phyloP scores from a whole-genome alignment of 2,329 filamentous ascomycete species.

The Cladosporium velox region DNA sequence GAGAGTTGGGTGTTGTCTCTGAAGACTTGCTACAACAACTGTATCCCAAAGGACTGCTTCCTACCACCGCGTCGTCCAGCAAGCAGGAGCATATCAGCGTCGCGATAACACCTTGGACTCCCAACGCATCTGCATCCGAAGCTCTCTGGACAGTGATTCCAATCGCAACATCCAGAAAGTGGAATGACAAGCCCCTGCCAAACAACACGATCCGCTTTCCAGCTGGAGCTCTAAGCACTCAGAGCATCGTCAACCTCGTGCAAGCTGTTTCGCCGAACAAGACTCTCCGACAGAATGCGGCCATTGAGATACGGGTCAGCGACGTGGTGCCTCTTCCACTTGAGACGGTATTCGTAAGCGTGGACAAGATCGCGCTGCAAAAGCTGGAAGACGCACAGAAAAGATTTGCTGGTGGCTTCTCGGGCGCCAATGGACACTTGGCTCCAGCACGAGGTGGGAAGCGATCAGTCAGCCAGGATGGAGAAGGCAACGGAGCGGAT shows the following conservation, averaged over 20 bases:
- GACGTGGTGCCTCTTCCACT: constrained; percentile 78
- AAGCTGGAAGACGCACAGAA: constrained; percentile 81
- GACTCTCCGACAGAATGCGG: constrained; percentile 69
- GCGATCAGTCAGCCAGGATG: constrained; percentile 25
- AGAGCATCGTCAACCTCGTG: constrained; percentile 74
- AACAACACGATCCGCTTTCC: constrained; percentile 80
- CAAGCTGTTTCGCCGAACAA: constrained; percentile 74
- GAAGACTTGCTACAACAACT: constrained; percentile 82
- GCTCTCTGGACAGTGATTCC: constrained; percentile 84
- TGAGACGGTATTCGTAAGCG: constrained; percentile 81
- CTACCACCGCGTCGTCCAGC: constrained; percentile 10
- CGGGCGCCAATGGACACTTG: constrained; percentile 31
- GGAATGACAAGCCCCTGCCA: constrained; percentile 62
- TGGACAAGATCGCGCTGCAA: constrained; percentile 78
- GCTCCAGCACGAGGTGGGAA: constrained; percentile 29
- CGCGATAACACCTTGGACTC: constrained; percentile 73
- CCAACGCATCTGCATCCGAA: constrained; percentile 57
- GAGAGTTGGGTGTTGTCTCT: constrained; percentile 82
- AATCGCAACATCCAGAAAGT: constrained; percentile 51
- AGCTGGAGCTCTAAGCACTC: constrained; percentile 69
- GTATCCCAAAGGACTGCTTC: constrained; percentile 55
- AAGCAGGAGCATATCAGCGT: constrained; percentile 58
- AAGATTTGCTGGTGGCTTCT: constrained; percentile 71
- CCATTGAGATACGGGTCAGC: constrained; percentile 80
- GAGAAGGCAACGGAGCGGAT: constrained; percentile 20